These are phyloP conservation scores for Hysterangium stoloniferum DNA, from an alignment of 768 basidiomycete species.

Conservation along the genomic window DNA sequence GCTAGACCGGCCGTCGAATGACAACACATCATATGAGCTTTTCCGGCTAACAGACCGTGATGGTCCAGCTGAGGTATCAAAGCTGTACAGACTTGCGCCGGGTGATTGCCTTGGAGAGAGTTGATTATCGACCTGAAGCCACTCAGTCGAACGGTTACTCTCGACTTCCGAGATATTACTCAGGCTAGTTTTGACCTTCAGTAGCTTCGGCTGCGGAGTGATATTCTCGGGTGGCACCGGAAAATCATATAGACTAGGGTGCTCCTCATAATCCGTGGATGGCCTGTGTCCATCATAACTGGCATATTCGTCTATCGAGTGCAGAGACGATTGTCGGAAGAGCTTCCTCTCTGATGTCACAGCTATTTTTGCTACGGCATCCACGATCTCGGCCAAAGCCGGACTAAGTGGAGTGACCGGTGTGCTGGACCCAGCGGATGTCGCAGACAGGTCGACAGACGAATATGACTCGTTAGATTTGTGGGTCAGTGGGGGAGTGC, in stretches of 20 bases:
- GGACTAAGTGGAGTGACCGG: constrained; percentile 8
- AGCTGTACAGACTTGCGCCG: neutral
- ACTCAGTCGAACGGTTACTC: neutral
- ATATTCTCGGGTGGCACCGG: neutral
- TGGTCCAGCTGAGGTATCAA: neutral
- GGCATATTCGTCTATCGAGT: constrained; percentile 2
- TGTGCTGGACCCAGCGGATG: constrained; percentile 5
- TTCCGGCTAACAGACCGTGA: constrained; percentile 6
- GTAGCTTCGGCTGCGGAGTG: neutral
- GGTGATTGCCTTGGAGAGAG: neutral
- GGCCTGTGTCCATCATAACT: neutral
- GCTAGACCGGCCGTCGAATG: constrained; percentile 4
- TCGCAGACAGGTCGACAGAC: neutral
- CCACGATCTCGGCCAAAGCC: constrained; percentile 9
- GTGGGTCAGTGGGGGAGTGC: neutral
- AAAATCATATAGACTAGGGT: constrained; percentile 2
- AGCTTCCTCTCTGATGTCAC: neutral
- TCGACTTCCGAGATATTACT: constrained; percentile 8
- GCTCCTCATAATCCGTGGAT: constrained; percentile 2
- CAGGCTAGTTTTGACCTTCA: constrained; percentile 1
- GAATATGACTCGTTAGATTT: constrained; percentile 4
- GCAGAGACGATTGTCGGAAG: constrained; percentile 5
- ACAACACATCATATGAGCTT: constrained; percentile 6
- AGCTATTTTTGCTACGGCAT: constrained; percentile 9
- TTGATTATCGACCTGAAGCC: neutral